Evolutionary conservation across 2,329 filamentous ascomycete species (phyloP).

Genomic region (Davidsoniella virescens): DNA sequence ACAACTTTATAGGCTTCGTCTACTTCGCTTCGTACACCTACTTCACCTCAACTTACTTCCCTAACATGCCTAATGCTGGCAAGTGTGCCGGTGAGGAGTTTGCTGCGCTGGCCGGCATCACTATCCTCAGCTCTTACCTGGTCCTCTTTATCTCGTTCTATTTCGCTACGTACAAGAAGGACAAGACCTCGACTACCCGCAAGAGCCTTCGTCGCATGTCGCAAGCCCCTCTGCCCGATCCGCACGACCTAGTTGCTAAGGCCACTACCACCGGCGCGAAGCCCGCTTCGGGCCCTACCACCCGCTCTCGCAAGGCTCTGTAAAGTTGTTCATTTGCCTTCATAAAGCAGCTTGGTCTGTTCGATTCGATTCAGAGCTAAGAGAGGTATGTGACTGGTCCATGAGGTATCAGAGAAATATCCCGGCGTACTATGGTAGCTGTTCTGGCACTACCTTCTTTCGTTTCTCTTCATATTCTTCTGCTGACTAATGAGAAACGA

Average conservation of each 20-base stretch:
- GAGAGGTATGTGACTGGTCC: too few relatives aligned
- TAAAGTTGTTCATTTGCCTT: slow-evolving; percentile 3
- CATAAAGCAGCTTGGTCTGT: neutral
- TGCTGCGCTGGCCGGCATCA: slow-evolving; percentile 81
- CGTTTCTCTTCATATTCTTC: slow-evolving; percentile 4
- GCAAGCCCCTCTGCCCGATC: slow-evolving; percentile 59
- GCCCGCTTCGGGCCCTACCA: slow-evolving; percentile 36
- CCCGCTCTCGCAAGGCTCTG: slow-evolving; percentile 52
- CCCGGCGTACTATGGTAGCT: neutral
- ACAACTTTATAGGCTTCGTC: slow-evolving; percentile 55
- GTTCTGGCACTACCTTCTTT: neutral
- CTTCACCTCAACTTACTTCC: slow-evolving; percentile 84
- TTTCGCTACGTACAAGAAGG: slow-evolving; percentile 87
- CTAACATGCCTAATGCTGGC: slow-evolving; percentile 66
- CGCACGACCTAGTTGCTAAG: slow-evolving; percentile 37
- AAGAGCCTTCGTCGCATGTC: slow-evolving; percentile 55
- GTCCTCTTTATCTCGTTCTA: slow-evolving; percentile 99
- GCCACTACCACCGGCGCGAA: slow-evolving; percentile 33
- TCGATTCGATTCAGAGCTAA: too few relatives aligned
- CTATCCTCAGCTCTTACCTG: slow-evolving; percentile 84
- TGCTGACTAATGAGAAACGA: neutral
- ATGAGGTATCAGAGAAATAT: neutral
- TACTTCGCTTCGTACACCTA: slow-evolving; percentile 99
- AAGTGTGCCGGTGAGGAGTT: slow-evolving; percentile 93
- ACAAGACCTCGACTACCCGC: slow-evolving; percentile 64